Evolutionary conservation across 2,329 filamentous ascomycete species (phyloP).

Genomic region (Bisporella sp.): DNA sequence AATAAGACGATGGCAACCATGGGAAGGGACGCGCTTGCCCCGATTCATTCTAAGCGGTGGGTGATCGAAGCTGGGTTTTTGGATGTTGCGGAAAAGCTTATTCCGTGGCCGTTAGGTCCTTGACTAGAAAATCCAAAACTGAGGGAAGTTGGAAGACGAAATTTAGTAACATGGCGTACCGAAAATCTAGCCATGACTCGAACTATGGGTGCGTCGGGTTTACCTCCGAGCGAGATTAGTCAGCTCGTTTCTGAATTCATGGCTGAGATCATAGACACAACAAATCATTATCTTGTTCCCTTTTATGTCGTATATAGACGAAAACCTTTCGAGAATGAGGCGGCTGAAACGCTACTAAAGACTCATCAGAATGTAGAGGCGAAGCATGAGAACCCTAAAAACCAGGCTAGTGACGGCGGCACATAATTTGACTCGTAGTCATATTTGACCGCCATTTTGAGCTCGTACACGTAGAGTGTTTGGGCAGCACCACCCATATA

Average conservation of each 20-base stretch:
- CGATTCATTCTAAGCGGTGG: slow-evolving; percentile 12
- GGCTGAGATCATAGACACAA: too few species aligned
- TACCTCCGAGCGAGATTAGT: neutral
- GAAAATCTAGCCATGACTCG: neutral
- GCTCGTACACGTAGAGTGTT: too few species aligned
- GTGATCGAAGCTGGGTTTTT: slow-evolving; percentile 15
- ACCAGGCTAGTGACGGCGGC: too few species aligned
- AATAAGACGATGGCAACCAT: slow-evolving; percentile 25
- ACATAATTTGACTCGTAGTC: too few species aligned
- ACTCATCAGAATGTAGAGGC: too few species aligned
- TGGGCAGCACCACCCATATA: too few species aligned
- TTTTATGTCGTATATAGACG: too few species aligned
- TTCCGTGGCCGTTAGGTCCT: slow-evolving; percentile 41
- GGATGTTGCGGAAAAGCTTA: slow-evolving; percentile 32
- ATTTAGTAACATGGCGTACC: neutral
- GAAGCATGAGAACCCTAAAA: too few species aligned
- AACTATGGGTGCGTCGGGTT: neutral
- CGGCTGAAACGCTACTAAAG: too few species aligned
- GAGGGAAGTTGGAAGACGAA: neutral
- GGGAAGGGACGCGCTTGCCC: slow-evolving; percentile 24
- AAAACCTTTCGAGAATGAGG: too few species aligned
- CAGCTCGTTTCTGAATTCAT: neutral
- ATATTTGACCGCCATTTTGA: too few species aligned
- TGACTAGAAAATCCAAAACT: slow-evolving; percentile 42
- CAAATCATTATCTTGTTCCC: too few species aligned